These are phyloP conservation scores for Styphnolobium japonicum DNA, from an alignment of 306 rosid species.

Conservation along the genomic window DNA sequence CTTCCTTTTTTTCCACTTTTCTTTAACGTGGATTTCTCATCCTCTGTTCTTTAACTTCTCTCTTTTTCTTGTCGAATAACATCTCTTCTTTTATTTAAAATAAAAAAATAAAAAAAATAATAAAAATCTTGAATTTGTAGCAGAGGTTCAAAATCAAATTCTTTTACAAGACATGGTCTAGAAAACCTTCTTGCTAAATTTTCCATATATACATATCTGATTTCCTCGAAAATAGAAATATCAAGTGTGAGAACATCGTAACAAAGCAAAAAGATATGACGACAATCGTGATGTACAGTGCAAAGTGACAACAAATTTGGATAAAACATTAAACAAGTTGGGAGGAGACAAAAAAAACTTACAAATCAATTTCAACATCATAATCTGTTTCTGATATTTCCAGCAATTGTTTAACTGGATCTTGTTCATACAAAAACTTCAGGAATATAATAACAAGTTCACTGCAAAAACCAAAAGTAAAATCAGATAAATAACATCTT, in stretches of 20 bases:
- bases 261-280: neutral
- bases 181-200: neutral
- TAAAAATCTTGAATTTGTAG: neutral
- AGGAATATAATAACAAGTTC: conserved; percentile 87
- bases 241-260: neutral
- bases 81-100: neutral
- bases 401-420: conserved; percentile 83
- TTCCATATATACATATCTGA: neutral
- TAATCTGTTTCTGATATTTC: conserved; percentile 65
- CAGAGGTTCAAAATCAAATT: neutral
- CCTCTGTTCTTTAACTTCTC: neutral
- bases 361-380: conserved; percentile 73
- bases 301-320: conserved; percentile 10
- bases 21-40: neutral
- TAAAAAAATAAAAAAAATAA: too few relatives aligned
- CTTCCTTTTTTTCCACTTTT: neutral
- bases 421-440: conserved; percentile 89
- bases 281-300: conserved; percentile 8
- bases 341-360: conserved; percentile 35
- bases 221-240: neutral
- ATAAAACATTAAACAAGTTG: neutral
- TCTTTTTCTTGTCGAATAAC: neutral
- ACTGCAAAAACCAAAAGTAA: conserved; percentile 56
- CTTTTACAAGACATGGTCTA: neutral
- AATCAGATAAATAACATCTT: conserved; percentile 27